A percentile compares a stretch with the other conserved stretches of the same genome.
These are phyloP conservation scores for Erodium chrysanthum DNA, from an alignment of 441 rosid genomes.

Conservation along the genomic window DNA sequence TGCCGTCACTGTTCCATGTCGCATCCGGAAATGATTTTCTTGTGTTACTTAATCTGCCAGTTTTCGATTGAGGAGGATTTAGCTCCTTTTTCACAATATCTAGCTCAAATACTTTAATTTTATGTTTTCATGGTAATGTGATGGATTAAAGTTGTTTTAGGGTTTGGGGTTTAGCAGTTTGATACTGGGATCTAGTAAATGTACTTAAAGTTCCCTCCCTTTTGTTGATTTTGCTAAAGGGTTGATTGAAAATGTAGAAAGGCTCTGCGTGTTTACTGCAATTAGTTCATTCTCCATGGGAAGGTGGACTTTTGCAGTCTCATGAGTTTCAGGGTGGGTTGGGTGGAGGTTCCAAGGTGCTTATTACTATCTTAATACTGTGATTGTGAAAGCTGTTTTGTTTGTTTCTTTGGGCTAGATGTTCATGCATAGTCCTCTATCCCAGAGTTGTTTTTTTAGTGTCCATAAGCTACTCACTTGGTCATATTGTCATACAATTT, in stretches of 20 bases:
- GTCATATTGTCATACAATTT: too few species aligned
- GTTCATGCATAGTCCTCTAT: too few species aligned
- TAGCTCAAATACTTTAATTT: not conserved
- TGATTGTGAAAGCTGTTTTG: too few species aligned
- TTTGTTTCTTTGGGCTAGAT: too few species aligned
- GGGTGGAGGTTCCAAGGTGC: too few species aligned
- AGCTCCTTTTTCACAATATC: not conserved
- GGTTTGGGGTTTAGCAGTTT: not conserved
- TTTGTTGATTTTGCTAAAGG: not conserved
- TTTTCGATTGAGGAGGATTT: not conserved
- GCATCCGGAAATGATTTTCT: not conserved
- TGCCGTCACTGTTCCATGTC: not conserved
- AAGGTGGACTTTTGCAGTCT: not conserved
- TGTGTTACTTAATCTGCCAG: not conserved
- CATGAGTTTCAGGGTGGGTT: too few species aligned
- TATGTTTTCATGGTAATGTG: not conserved
- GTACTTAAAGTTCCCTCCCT: not conserved
- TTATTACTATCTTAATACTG: too few species aligned
- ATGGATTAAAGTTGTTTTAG: not conserved
- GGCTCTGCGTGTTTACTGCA: not conserved
- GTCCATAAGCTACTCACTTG: too few species aligned
- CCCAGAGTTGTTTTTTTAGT: too few species aligned
- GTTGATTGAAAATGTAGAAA: not conserved
- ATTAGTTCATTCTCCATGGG: not conserved
- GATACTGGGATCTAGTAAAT: not conserved